Evolutionary conservation across 495 filamentous ascomycete species (phyloP), one percentile per base, ranked within the genome.

Genomic region (Durotheca rogersii): DNA sequence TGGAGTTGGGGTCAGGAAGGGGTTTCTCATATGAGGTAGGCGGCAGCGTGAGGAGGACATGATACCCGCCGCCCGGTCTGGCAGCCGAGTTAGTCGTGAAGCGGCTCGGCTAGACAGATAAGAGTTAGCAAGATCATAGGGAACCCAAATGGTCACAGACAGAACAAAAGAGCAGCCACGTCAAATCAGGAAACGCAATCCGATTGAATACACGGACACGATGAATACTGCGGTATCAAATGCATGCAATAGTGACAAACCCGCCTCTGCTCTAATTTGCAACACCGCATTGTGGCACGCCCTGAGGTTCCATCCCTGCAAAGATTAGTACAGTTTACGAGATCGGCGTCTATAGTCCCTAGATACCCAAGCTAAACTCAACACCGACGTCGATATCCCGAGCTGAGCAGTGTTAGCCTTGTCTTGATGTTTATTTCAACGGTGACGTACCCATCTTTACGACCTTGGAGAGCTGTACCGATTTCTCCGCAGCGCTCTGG

Each of bases 351-450:
- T 62, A 53, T 48, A 48, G 14, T 64, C 66, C 65, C 76, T 86
- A 97, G 73, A 98, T 94, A 69, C 90, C 93, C 59, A 96, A 80
- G 59, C 87, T 91, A 72, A 97, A 98, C 71, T 96, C 92, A 57
- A 98, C 93, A 45, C 90, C 93, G 47, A 98, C 92, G 65, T 98
- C 93, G 66, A 96, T 95, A 63, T 96, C 93, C 56, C 93, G 87
- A 66, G 91, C 90, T 84, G 54, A 6, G 32, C 44, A 51, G n/a
- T 35, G 33, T 60, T 51, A 51, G 41, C 35, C 46, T 25, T 14
- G 2, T 37, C 1, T 25, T 16, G 11, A 17, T 7, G 11, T 12
- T 42, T 23, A 18, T 29, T 31, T 63, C 45, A 65, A 51, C 35
- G 14, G 37, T 18, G 39, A 75, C 83, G 70, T 78, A 87, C 84